A percentile compares a stretch with the other conserved stretches of the same genome.
phyloP scores from a whole-genome alignment of 768 basidiomycete species.

The Hemileccinum impolitum region DNA sequence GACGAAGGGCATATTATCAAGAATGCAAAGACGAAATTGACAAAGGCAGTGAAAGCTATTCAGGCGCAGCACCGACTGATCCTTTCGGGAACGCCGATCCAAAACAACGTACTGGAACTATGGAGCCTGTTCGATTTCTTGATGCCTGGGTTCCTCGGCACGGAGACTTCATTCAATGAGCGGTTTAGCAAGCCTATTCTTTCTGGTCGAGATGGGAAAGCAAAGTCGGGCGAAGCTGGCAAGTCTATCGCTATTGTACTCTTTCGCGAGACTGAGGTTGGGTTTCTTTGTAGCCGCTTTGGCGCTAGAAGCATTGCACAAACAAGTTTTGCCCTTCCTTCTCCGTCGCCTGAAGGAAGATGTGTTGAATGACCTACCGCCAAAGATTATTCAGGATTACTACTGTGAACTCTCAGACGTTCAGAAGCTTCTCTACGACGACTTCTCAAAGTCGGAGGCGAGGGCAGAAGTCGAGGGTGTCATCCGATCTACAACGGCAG shows the following conservation, averaged over 20 bases:
- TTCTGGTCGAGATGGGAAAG: constrained; percentile 91
- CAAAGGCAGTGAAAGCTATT: constrained; percentile 91
- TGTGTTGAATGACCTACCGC: constrained; percentile 91
- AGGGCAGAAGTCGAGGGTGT: constrained; percentile 60
- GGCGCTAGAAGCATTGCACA: constrained; percentile 94
- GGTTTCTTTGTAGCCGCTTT: constrained; percentile 64
- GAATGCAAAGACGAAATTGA: constrained; percentile 97
- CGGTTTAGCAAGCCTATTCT: constrained; percentile 95
- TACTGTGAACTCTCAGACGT: constrained; percentile 96
- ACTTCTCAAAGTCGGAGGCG: constrained; percentile 81
- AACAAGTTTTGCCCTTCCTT: constrained; percentile 98
- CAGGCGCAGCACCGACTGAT: constrained; percentile 91
- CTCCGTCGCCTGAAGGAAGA: constrained; percentile 96
- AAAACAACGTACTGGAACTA: constrained; percentile 96
- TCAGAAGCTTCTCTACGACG: constrained; percentile 92
- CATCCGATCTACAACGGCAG: constrained; percentile 44
- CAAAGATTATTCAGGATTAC: constrained; percentile 99
- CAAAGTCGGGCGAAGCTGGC: constrained; percentile 94
- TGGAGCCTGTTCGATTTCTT: constrained; percentile 99
- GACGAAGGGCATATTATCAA: constrained; percentile 99
- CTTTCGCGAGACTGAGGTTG: neutral
- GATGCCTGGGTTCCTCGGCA: constrained; percentile 99
- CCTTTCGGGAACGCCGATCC: constrained; percentile 95
- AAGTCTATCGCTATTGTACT: constrained; percentile 26
- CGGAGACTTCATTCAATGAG: constrained; percentile 90